These are phyloP conservation scores for Ulvella scutata DNA, from an alignment of 139 green algal species.

Conservation along the genomic window DNA sequence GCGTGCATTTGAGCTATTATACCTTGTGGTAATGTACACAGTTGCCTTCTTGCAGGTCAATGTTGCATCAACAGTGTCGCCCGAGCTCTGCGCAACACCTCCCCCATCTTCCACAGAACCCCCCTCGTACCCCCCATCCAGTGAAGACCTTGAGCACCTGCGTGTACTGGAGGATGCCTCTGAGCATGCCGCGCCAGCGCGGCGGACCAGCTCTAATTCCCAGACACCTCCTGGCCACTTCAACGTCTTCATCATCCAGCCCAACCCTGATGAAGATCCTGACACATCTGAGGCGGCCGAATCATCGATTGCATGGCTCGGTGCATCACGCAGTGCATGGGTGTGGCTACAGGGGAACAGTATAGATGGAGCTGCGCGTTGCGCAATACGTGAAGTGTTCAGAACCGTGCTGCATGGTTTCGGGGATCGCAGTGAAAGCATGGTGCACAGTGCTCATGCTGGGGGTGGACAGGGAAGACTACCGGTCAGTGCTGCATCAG, in stretches of 20 bases:
- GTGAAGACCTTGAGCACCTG: too few relatives aligned
- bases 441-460: not conserved
- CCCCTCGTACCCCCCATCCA: too few relatives aligned
- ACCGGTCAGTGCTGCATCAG: not conserved
- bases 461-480: not conserved
- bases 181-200: not conserved
- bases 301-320: not conserved
- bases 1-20: too few relatives aligned
- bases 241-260: not conserved
- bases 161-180: not conserved
- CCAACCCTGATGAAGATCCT: not conserved
- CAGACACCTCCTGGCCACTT: too few relatives aligned
- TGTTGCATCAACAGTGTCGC: too few relatives aligned
- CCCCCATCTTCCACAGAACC: too few relatives aligned
- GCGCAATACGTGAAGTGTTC: not conserved
- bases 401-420: not conserved
- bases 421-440: not conserved
- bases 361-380: not conserved
- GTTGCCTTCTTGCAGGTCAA: too few relatives aligned
- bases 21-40: too few relatives aligned
- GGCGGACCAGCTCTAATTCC: too few relatives aligned
- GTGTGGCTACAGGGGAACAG: not conserved
- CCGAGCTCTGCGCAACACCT: too few relatives aligned
- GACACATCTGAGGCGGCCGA: too few relatives aligned
- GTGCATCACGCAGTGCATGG: not conserved